A percentile compares a stretch with the other conserved stretches of the same genome.
Conservation (phyloP, 352 stramenopile species). For the Aphanomyces astaci region DNA sequence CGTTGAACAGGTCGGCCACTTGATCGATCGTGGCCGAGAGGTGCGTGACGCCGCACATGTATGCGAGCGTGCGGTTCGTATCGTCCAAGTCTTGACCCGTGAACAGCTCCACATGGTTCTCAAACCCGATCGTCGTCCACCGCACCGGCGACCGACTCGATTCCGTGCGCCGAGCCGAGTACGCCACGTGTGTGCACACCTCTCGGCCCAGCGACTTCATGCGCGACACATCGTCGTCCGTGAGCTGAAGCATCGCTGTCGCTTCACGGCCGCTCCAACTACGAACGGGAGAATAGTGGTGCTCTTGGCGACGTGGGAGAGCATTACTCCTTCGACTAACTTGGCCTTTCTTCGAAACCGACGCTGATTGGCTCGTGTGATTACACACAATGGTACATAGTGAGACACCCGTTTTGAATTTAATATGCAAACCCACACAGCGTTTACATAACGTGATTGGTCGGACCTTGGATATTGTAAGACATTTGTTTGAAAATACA, state of each 20-base stretch:
- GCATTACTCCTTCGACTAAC: background rate
- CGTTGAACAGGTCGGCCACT: conserved; percentile 71
- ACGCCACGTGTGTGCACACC: conserved; percentile 78
- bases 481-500: too few relatives aligned
- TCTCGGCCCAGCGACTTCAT: conserved; percentile 63
- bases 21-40: conserved; percentile 74
- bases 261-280: too few relatives aligned
- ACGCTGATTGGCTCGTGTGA: background rate
- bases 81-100: conserved; percentile 33
- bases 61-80: background rate
- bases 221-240: conserved; percentile 58
- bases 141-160: conserved; percentile 58
- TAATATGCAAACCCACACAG: too few relatives aligned
- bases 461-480: too few relatives aligned
- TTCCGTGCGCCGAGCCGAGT: conserved; percentile 49
- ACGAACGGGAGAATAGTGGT: background rate
- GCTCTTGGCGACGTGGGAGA: too few relatives aligned
- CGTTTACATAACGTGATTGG: too few relatives aligned
- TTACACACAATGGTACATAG: too few relatives aligned
- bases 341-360: background rate
- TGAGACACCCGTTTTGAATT: too few relatives aligned
- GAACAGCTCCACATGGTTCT: conserved; percentile 68
- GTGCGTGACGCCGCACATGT: conserved; percentile 50
- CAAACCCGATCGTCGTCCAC: conserved; percentile 54
- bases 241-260: conserved; percentile 35